Conservation (phyloP, 164 flowering plant species). For the Saururus chinensis region DNA sequence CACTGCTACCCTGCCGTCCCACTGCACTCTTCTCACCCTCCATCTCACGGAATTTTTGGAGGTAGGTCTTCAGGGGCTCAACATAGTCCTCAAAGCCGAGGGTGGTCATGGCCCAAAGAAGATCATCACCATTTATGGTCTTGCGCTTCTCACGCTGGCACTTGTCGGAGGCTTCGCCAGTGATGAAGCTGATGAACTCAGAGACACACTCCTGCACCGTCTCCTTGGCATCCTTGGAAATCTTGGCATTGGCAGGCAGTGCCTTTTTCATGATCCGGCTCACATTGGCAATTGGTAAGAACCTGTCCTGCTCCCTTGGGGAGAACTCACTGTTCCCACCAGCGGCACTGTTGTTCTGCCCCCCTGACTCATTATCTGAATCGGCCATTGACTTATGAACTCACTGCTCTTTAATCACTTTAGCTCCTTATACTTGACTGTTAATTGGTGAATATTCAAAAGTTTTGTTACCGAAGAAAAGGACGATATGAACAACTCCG, state of each 20-base stretch:
- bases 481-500: no score
- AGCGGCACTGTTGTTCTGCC: constrained; percentile 8
- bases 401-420: no score
- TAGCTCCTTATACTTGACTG: no score
- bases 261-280: constrained; percentile 59
- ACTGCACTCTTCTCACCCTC: constrained; percentile 35
- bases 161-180: constrained; percentile 58
- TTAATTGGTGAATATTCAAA: no score
- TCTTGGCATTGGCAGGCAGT: constrained; percentile 50
- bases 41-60: constrained; percentile 39
- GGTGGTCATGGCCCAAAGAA: constrained; percentile 61
- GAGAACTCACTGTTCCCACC: constrained; percentile 24
- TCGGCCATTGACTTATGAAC: constrained; percentile 28
- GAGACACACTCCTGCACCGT: constrained; percentile 63
- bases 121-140: constrained; percentile 59
- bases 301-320: constrained; percentile 45
- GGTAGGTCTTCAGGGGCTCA: constrained; percentile 43
- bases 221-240: constrained; percentile 56
- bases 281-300: constrained; percentile 54
- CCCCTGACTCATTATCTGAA: constrained; percentile 46
- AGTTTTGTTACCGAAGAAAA: no score
- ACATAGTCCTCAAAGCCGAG: constrained; percentile 55
- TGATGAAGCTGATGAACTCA: constrained; percentile 58
- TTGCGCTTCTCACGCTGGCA: constrained; percentile 55
- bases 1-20: constrained; percentile 13